These are phyloP conservation scores for Cutaneotrichosporon mucoides DNA, from an alignment of 1,284 basidiomycete species.

Conservation along the genomic window DNA sequence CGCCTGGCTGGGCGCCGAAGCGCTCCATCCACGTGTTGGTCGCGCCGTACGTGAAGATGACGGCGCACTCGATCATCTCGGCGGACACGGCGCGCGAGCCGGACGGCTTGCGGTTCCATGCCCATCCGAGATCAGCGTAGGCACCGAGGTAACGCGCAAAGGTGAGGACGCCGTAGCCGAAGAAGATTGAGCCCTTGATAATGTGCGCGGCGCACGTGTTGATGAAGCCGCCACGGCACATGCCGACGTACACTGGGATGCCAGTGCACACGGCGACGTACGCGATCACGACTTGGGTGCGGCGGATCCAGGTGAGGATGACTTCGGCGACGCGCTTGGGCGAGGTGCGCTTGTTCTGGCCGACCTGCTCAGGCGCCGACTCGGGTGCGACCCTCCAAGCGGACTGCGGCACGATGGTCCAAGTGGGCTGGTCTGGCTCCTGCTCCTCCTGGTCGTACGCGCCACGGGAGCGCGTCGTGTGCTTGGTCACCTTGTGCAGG, in stretches of 20 bases:
- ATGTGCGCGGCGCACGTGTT: slow-evolving; percentile 87
- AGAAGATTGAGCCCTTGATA: slow-evolving; percentile 90
- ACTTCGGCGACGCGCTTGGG: slow-evolving; percentile 21
- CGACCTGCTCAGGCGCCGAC: not conserved
- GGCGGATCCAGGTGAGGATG: slow-evolving; percentile 33
- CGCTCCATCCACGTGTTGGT: slow-evolving; percentile 98
- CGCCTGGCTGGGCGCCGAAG: slow-evolving; percentile 73
- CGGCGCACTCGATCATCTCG: slow-evolving; percentile 79
- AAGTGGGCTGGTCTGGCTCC: too few relatives aligned
- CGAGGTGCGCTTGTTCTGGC: not conserved
- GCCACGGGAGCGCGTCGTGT: slow-evolving; percentile 12
- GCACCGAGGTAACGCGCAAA: slow-evolving; percentile 90
- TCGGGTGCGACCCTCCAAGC: not conserved
- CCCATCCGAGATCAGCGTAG: slow-evolving; percentile 85
- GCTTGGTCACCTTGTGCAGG: not conserved
- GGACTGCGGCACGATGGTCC: not conserved
- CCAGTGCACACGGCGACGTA: slow-evolving; percentile 37
- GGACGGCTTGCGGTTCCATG: slow-evolving; percentile 67
- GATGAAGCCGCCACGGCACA: slow-evolving; percentile 54
- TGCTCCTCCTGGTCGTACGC: slow-evolving; percentile 25
- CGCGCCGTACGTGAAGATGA: slow-evolving; percentile 85
- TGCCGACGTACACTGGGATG: slow-evolving; percentile 36
- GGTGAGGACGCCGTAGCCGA: slow-evolving; percentile 81
- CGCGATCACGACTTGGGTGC: slow-evolving; percentile 37
- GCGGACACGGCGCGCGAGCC: slow-evolving; percentile 57